Percentiles rank a stretch among this genome's conserved stretches.
These are phyloP conservation scores for Wickerhamiella lipophila DNA, from an alignment of 805 yeast genomes.

Conservation along the genomic window DNA sequence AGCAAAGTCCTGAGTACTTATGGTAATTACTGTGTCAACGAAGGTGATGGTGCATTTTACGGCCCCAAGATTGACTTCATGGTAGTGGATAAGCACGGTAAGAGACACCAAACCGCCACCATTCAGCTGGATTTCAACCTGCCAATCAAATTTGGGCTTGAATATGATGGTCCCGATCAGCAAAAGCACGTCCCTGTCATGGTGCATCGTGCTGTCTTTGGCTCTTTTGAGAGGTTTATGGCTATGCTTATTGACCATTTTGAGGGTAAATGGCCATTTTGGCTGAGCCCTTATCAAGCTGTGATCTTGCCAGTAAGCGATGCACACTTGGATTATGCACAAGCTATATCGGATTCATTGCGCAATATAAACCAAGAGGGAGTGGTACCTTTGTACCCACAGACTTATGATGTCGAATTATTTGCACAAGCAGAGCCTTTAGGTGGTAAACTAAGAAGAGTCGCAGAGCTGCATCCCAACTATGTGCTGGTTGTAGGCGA, in stretches of 20 bases:
- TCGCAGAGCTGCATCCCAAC: slow-evolving; percentile 58
- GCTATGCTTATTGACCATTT: slow-evolving; percentile 84
- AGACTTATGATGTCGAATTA: slow-evolving; percentile 60
- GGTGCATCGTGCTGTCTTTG: slow-evolving; percentile 92
- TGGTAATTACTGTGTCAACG: slow-evolving; percentile 44
- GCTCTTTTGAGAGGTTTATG: slow-evolving; percentile 84
- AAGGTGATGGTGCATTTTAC: slow-evolving; percentile 88
- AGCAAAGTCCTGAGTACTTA: slow-evolving; percentile 44
- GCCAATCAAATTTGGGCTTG: slow-evolving; percentile 69
- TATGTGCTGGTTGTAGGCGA: slow-evolving; percentile 82
- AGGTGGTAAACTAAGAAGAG: slow-evolving; percentile 69
- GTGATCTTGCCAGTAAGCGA: slow-evolving; percentile 61
- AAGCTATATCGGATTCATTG: slow-evolving; percentile 27
- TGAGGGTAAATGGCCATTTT: slow-evolving; percentile 93
- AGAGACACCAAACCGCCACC: slow-evolving; percentile 88
- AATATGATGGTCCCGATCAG: slow-evolving; percentile 41
- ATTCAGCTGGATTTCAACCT: slow-evolving; percentile 90
- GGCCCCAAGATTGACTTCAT: slow-evolving; percentile 71
- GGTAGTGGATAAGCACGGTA: slow-evolving; percentile 65
- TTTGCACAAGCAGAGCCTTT: slow-evolving; percentile 67
- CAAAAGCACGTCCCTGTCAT: slow-evolving; percentile 62
- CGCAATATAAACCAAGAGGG: background rate
- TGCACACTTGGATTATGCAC: slow-evolving; percentile 44
- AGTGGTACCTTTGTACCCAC: slow-evolving; percentile 39
- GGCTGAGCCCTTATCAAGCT: slow-evolving; percentile 90